Base-by-base conservation (phyloP, 2,329 filamentous ascomycete species). In the Aspergillus sp. region DNA sequence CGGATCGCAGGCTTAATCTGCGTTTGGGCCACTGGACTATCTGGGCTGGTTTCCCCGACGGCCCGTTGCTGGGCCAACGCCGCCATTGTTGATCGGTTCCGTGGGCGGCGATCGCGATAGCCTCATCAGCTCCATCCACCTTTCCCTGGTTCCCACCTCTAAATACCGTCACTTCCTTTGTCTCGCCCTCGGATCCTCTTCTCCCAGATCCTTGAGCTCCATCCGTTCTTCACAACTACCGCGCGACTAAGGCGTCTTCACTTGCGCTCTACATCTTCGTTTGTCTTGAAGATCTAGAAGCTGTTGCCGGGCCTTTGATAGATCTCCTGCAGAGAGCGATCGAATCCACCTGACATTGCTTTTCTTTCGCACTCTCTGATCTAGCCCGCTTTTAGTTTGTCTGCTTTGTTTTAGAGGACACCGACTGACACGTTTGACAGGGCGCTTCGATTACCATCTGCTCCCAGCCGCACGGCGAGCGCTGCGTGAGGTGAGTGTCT, bases 401-500 rank as follows among this genome's bases (percentile, higher is more conserved):
- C 59, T 54, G 50, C 53, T 49, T 59, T 71, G 64, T 70, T 75
- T 73, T 65, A 70, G 61, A 66, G 69, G 64, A 65, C 75, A 76
- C 75, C 64, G 64, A 74, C 67, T 66, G 69, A 71, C 68, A 74
- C 69, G 70, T 73, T 76, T 80, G 26, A 85, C 87, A 88, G 87
- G 87, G 86, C 54, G 58, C 52, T 57, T 60, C 54, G 45, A 59
- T 17, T 58, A 56, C 63, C 64, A 64, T 65, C 65, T 61, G 57
- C 56, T 57, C 65, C 63, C 58, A 57, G 59, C 87, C 84, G 82
- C 81, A 83, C 85, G 84, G 86, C 85, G 89, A 87, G 86, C 85
- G 82, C 85, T 90, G 86, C 86, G 86, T 86, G 86, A 91, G 87
- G 88, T 90, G 57, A 32, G 61, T 60, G 53, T 48, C 35, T 42